Percentiles rank a stretch among this genome's conserved stretches.
Conservation (phyloP, 495 filamentous ascomycete species). For the Thermothielavioides terrestris region DNA sequence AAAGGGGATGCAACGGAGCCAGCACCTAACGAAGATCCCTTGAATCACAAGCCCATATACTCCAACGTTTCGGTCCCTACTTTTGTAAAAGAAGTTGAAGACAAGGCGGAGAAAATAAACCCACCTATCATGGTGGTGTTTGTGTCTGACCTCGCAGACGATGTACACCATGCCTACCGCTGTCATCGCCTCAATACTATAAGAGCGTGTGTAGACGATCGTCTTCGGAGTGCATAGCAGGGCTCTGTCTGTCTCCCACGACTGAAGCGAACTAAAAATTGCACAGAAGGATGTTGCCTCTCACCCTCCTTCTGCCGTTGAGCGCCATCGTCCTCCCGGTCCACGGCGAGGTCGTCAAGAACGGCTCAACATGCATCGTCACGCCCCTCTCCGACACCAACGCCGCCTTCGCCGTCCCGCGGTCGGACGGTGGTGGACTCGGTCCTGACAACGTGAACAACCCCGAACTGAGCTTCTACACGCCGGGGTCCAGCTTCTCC, state of each 20-base stretch:
- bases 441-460: too few relatives aligned
- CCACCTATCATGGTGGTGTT: slow-evolving; percentile 6
- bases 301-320: slow-evolving; percentile 7
- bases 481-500: background rate
- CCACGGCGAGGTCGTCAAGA: slow-evolving; percentile 24
- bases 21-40: background rate
- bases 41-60: background rate
- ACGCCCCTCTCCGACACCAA: slow-evolving; percentile 18
- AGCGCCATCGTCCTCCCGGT: slow-evolving; percentile 2
- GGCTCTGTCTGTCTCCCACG: too few relatives aligned
- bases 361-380: slow-evolving; percentile 32
- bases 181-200: background rate
- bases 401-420: background rate
- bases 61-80: background rate
- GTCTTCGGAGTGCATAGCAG: too few relatives aligned
- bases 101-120: background rate
- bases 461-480: background rate
- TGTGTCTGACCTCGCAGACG: too few relatives aligned
- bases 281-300: slow-evolving; percentile 9
- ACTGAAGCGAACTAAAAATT: background rate
- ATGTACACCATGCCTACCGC: background rate
- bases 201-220: too few relatives aligned
- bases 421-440: too few relatives aligned
- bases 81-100: background rate
- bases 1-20: background rate